Evolutionary conservation across 139 green algal genomes (phyloP), one percentile per base, ranked within the genome.

Genomic region (Coelastrella sp.): DNA sequence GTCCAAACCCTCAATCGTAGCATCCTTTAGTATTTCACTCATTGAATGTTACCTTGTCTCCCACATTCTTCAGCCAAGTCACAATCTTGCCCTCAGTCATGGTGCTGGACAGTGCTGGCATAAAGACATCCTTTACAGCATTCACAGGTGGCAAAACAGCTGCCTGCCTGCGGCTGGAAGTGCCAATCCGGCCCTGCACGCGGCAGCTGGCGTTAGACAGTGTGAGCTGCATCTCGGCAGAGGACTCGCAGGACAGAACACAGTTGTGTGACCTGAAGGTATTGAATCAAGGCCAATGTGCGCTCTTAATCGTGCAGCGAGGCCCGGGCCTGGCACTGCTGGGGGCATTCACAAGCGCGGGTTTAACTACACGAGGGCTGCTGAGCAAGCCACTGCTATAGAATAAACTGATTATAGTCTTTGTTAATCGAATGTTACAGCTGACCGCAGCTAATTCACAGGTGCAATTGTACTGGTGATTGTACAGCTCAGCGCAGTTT

Each of bases 101-200:
- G 13, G 92, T 94, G 47, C 85, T 92, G 65, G 76, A 90, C 60
- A 99, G 94, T 0, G 98, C 98, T 10, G 98, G 98, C 98, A 99
- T 99, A 94, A 99, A 99, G 4, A 99, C 96, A 58, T 99, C 98
- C 91, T 98, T 98, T 10, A 99, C 94, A 23, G 95, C 95, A 73
- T 88, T 58, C 14, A 68, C 23, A 22, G 81, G 19, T 47, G 68
- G 5, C 68, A 76, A 23, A 8, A 86, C 59, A 19, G 17, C 57
- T 8, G 58, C 20, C 19, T 73, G 57, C 7, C 59, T 56, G 58
- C 80, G 20, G 17, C 78, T 11, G 5, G 58, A n/a, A 17, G 20
- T 47, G 57, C 7, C 78, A 66, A 58, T 59, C 7, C 74, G 57
- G 74, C 77, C 47, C 14, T 83, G 14, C 54, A 22, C 77, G 54